phyloP scores from a whole-genome alignment of 306 rosid species.

The Comarum palustre region DNA sequence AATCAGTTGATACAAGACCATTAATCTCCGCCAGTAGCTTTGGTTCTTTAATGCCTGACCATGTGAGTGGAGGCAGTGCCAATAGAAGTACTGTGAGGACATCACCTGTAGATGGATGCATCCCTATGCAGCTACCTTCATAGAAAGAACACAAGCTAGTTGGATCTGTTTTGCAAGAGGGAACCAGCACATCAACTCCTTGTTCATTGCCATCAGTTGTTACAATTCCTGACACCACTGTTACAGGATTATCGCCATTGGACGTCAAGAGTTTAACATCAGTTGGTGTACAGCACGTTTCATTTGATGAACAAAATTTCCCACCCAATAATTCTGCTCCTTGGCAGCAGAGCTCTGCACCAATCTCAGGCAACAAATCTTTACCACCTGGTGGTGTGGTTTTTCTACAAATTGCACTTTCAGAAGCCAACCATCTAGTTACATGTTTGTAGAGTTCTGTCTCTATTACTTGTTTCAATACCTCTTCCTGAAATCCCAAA shows the following conservation, averaged over 20 bases:
- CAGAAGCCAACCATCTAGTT: slow-evolving; percentile 54
- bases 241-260: slow-evolving; percentile 44
- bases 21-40: slow-evolving; percentile 48
- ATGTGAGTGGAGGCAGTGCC: slow-evolving; percentile 65
- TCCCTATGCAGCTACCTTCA: slow-evolving; percentile 63
- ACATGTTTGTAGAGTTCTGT: slow-evolving; percentile 60
- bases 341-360: slow-evolving; percentile 61
- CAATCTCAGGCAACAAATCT: slow-evolving; percentile 45
- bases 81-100: slow-evolving; percentile 74
- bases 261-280: slow-evolving; percentile 42
- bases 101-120: slow-evolving; percentile 75
- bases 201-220: slow-evolving; percentile 48
- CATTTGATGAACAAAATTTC: slow-evolving; percentile 27
- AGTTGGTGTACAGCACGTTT: slow-evolving; percentile 45
- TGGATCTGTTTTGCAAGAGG: slow-evolving; percentile 42
- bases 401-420: slow-evolving; percentile 32
- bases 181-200: slow-evolving; percentile 67
- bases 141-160: slow-evolving; percentile 43
- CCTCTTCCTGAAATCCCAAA: slow-evolving; percentile 68
- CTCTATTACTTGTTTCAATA: slow-evolving; percentile 59
- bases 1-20: slow-evolving; percentile 45
- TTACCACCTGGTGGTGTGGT: slow-evolving; percentile 26
- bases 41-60: slow-evolving; percentile 66
- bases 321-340: slow-evolving; percentile 56
- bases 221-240: slow-evolving; percentile 70